phyloP scores from a whole-genome alignment of 345 rosid species.

The Acer yangbiense region DNA sequence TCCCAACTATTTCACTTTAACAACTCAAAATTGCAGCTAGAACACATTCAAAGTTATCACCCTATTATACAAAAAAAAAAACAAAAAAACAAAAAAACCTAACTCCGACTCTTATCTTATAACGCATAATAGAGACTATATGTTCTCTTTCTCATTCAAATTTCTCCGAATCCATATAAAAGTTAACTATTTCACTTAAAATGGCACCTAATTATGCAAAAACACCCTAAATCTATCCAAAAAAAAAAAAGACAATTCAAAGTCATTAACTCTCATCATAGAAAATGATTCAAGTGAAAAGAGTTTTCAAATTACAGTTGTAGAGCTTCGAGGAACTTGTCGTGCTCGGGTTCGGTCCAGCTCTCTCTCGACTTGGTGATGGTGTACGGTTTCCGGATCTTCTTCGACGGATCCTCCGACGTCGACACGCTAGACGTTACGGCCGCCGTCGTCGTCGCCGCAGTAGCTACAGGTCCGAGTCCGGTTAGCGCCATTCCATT shows the following conservation, averaged over 20 bases:
- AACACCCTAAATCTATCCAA: not conserved
- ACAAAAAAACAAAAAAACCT: not conserved
- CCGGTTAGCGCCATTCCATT: conserved; percentile 67
- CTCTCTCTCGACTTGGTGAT: conserved; percentile 89
- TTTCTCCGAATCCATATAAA: conserved; percentile 3
- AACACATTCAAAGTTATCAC: not conserved
- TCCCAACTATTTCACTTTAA: not conserved
- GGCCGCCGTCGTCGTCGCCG: conserved; percentile 31
- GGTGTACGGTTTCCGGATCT: conserved; percentile 84
- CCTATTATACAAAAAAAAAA: too few species aligned
- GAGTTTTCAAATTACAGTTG: conserved; percentile 60
- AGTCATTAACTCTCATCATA: not conserved
- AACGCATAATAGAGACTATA: not conserved
- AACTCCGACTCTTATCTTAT: not conserved
- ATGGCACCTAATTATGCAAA: not conserved
- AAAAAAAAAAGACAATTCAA: not conserved
- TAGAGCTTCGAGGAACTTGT: conserved; percentile 89
- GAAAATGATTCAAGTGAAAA: not conserved
- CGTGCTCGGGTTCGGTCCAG: conserved; percentile 99
- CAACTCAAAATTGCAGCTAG: not conserved
- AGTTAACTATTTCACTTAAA: not conserved
- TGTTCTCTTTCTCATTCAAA: not conserved
- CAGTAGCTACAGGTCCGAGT: conserved; percentile 46
- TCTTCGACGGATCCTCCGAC: conserved; percentile 67
- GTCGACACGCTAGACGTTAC: conserved; percentile 42